These are phyloP conservation scores for Malassezia pachydermatis DNA, from an alignment of 1,284 basidiomycete genomes.

Conservation along the genomic window DNA sequence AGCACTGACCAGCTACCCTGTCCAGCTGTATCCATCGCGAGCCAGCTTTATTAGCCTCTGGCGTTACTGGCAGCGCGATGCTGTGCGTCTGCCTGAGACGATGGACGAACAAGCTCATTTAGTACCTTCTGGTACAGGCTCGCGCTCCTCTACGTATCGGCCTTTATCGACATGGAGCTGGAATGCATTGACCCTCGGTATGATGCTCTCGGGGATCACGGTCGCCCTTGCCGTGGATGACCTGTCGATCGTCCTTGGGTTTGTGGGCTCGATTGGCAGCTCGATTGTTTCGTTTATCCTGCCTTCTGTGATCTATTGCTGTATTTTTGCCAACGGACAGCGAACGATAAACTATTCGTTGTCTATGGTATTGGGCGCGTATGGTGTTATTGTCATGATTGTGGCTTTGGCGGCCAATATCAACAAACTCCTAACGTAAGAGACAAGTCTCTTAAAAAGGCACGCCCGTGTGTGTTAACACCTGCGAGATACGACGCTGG, in stretches of 20 bases:
- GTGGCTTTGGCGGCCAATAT: constrained; percentile 9
- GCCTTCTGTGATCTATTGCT: constrained; percentile 8
- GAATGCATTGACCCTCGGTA: constrained; percentile 32
- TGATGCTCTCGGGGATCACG: constrained; percentile 33
- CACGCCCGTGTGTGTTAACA: constrained; percentile 5
- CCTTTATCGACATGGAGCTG: constrained; percentile 9
- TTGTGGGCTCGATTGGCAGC: constrained; percentile 91
- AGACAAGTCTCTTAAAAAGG: background rate
- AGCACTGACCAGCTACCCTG: constrained; percentile 54
- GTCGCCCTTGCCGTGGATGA: constrained; percentile 41
- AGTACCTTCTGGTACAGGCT: background rate
- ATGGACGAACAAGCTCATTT: background rate
- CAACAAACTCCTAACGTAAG: background rate
- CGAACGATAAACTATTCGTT: background rate
- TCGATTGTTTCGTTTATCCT: constrained; percentile 91
- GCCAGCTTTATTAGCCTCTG: constrained; percentile 57
- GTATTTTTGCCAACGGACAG: background rate
- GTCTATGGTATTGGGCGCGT: constrained; percentile 1
- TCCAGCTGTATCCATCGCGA: constrained; percentile 62
- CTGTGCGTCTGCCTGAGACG: background rate
- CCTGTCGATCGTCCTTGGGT: constrained; percentile 54
- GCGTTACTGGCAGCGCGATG: background rate
- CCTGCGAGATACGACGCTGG: constrained; percentile 5
- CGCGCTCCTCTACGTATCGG: too few species aligned
- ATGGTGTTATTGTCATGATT: constrained; percentile 8